Percentiles rank a stretch among this genome's conserved stretches.
Evolutionary conservation across 352 stramenopile genomes (phyloP).

Genomic region (Phytophthora hybrid): DNA sequence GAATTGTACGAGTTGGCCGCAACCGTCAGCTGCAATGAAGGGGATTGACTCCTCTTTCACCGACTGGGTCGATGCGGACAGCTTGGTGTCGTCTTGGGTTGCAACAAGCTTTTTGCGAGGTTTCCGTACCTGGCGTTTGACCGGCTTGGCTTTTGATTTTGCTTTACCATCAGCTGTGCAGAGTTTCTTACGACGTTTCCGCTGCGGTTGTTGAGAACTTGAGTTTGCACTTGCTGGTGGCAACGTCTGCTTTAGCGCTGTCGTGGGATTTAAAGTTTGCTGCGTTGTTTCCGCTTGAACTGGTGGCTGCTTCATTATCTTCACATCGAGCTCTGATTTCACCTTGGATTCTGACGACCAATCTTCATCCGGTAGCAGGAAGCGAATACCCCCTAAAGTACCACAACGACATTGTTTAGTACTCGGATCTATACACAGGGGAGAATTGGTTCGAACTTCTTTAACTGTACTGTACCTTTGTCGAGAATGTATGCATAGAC

Average conservation of each 20-base stretch:
- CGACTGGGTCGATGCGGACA: not conserved
- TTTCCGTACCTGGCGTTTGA: constrained; percentile 9
- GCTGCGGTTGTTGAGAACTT: constrained; percentile 8
- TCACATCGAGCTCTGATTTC: constrained; percentile 7
- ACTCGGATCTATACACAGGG: not conserved
- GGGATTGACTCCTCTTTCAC: constrained; percentile 19
- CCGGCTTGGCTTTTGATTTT: not conserved
- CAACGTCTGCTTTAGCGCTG: not conserved
- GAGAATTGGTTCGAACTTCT: not conserved
- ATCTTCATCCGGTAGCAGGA: constrained; percentile 23
- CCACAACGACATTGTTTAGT: not conserved
- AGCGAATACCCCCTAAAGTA: constrained; percentile 20
- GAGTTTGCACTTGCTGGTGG: not conserved
- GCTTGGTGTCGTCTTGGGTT: not conserved
- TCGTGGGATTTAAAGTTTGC: not conserved
- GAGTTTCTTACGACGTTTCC: constrained; percentile 31
- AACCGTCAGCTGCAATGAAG: constrained; percentile 25
- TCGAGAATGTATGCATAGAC: constrained; percentile 34
- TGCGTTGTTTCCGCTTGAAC: not conserved
- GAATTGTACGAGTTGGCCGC: constrained; percentile 19
- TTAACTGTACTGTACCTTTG: constrained; percentile 4
- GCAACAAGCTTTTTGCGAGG: not conserved
- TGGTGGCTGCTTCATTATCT: constrained; percentile 7
- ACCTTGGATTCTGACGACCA: constrained; percentile 18
- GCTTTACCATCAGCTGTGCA: constrained; percentile 11